A percentile compares a stretch with the other conserved stretches of the same genome.
Conservation (phyloP, 148 eudicot genomes). For the Suaeda aralocaspica region DNA sequence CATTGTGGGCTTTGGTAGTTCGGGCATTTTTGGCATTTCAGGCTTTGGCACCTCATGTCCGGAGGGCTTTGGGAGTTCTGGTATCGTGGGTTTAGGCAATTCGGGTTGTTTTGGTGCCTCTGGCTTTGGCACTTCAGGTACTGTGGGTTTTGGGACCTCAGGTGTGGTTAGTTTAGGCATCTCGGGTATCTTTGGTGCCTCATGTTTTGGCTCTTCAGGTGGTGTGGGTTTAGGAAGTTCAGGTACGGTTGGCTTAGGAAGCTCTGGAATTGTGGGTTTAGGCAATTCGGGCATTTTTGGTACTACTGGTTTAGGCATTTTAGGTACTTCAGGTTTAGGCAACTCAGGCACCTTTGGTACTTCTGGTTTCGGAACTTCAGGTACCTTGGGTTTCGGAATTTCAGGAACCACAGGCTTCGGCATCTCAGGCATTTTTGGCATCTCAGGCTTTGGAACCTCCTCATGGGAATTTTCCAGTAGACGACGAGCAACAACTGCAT, state of each 20-base stretch:
- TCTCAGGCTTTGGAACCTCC: conserved; percentile 13
- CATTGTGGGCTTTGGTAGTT: not conserved
- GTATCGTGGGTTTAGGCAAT: conserved; percentile 16
- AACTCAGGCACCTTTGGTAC: conserved; percentile 1
- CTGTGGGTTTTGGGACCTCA: conserved; percentile 1
- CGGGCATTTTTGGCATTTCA: not conserved
- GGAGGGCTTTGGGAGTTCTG: not conserved
- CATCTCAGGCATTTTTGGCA: not conserved
- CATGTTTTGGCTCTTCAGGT: conserved; percentile 18
- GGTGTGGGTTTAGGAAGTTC: conserved; percentile 14
- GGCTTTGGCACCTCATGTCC: not conserved
- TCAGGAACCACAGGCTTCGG: conserved; percentile 9
- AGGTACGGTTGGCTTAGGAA: not conserved
- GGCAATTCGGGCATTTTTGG: not conserved
- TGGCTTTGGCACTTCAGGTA: conserved; percentile 21
- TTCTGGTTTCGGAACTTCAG: too few relatives aligned
- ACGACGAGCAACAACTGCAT: conserved; percentile 4
- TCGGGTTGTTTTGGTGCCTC: not conserved
- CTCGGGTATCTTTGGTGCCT: conserved; percentile 8
- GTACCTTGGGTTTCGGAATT: not conserved
- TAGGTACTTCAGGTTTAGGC: conserved; percentile 8
- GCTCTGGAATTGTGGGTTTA: not conserved
- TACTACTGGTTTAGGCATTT: conserved; percentile 6
- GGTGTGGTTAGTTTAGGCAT: conserved; percentile 4
- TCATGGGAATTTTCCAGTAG: not conserved